Evolutionary conservation across 139 green algal species (phyloP).

Genomic region (Chlamydomonas sphaeroides): DNA sequence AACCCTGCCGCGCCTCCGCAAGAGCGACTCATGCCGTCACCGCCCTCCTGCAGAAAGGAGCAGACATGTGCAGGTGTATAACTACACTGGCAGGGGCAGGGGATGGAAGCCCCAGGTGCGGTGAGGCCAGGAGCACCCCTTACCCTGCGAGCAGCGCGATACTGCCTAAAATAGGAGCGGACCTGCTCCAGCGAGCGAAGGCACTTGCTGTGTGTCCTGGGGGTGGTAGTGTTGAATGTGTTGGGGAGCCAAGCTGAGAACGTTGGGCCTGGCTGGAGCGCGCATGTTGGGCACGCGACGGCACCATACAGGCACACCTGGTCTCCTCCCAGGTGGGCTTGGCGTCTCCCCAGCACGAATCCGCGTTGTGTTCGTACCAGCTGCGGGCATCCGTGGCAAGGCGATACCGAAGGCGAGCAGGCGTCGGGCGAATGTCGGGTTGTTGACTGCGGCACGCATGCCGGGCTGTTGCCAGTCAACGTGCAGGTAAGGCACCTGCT

Average conservation of each 20-base stretch:
- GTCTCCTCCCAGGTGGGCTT: slow-evolving; percentile 29
- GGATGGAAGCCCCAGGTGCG: not conserved
- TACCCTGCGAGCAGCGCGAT: not conserved
- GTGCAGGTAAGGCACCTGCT: too few relatives aligned
- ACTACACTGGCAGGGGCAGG: not conserved
- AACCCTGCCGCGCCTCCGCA: too few relatives aligned
- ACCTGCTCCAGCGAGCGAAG: slow-evolving; percentile 20
- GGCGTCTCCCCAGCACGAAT: slow-evolving; percentile 10
- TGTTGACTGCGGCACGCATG: too few relatives aligned
- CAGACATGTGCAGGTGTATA: too few relatives aligned
- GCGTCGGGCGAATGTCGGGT: too few relatives aligned
- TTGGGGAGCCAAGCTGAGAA: not conserved
- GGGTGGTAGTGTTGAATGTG: not conserved
- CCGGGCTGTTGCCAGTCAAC: too few relatives aligned
- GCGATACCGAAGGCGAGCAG: too few relatives aligned
- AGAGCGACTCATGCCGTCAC: too few relatives aligned
- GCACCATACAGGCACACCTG: not conserved
- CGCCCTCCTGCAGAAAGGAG: too few relatives aligned
- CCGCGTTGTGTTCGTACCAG: slow-evolving; percentile 5
- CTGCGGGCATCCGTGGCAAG: too few relatives aligned
- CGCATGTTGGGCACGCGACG: too few relatives aligned
- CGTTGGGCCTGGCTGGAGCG: too few relatives aligned
- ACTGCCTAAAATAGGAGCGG: slow-evolving; percentile 11
- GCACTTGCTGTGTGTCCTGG: slow-evolving; percentile 18
- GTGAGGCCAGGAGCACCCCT: not conserved